phyloP scores from a whole-genome alignment of 106 monocot species.

The Dactylorhiza incarnata region DNA sequence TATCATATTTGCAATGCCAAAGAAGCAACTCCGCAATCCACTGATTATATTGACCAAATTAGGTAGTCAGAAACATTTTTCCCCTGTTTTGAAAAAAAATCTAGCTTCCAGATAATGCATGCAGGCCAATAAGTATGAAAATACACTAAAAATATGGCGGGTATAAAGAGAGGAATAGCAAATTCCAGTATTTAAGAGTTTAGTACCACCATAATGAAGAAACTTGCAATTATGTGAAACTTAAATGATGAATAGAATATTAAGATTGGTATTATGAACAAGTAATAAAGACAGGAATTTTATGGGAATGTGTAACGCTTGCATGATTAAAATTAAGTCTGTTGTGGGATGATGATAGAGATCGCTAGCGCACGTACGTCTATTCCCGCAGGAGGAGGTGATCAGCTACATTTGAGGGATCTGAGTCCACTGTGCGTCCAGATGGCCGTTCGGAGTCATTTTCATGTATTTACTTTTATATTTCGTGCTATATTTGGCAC shows the following conservation, averaged over 20 bases:
- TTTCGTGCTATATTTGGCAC: too few relatives aligned
- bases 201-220: not conserved
- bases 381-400: too few relatives aligned
- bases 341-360: too few relatives aligned
- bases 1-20: constrained; percentile 87
- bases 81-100: not conserved
- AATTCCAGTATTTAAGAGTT: not conserved
- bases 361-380: too few relatives aligned
- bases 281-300: not conserved
- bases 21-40: constrained; percentile 83
- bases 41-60: constrained; percentile 37
- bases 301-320: not conserved
- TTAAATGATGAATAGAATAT: not conserved
- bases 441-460: too few relatives aligned
- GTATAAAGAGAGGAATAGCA: not conserved
- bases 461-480: too few relatives aligned
- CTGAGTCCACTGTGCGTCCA: too few relatives aligned
- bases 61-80: constrained; percentile 10
- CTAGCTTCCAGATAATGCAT: not conserved
- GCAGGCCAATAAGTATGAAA: not conserved
- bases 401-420: too few relatives aligned
- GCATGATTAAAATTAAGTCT: too few relatives aligned
- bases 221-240: not conserved
- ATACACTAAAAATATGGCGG: not conserved
- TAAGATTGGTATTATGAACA: not conserved